Percentiles rank a stretch among this genome's conserved stretches.
Conservation (phyloP, 768 basidiomycete species). For the Suillus discolor region DNA sequence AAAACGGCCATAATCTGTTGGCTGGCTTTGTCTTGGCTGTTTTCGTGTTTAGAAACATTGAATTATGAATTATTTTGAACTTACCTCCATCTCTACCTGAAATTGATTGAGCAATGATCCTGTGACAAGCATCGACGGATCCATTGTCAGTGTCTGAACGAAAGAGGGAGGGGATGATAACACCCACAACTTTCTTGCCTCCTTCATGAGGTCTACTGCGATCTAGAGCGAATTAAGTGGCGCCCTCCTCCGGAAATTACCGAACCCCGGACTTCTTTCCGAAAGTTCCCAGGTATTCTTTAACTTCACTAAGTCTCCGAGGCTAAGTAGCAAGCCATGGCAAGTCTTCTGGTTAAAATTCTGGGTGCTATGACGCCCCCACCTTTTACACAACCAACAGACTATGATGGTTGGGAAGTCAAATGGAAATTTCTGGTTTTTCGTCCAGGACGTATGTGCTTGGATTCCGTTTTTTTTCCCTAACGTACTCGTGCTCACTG, state of each 20-base stretch:
- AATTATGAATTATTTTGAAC: conserved; percentile 15
- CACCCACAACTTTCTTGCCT: conserved; percentile 1
- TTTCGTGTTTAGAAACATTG: conserved; percentile 3
- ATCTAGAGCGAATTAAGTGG: not conserved
- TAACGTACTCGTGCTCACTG: conserved; percentile 8
- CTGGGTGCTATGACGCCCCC: conserved; percentile 52
- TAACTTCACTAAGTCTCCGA: not conserved
- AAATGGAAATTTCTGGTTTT: conserved; percentile 78
- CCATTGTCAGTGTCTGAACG: conserved; percentile 20
- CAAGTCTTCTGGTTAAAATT: conserved; percentile 19
- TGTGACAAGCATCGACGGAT: conserved; percentile 22
- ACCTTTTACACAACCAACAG: conserved; percentile 49
- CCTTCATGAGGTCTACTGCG: conserved; percentile 4
- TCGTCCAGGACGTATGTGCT: conserved; percentile 69
- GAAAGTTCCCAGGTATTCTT: not conserved
- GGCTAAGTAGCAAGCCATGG: not conserved
- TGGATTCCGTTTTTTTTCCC: not conserved
- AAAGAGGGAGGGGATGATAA: not conserved
- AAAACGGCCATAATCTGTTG: conserved; percentile 64
- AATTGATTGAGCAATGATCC: conserved; percentile 24
- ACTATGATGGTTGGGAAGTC: conserved; percentile 78
- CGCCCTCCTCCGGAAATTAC: conserved; percentile 9
- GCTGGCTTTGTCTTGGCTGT: conserved; percentile 34
- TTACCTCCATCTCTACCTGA: conserved; percentile 34
- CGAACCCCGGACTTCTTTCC: conserved; percentile 4